Evolutionary conservation across 371 early-diverging fungal species (phyloP).

Genomic region (Mucor lusitanicus): DNA sequence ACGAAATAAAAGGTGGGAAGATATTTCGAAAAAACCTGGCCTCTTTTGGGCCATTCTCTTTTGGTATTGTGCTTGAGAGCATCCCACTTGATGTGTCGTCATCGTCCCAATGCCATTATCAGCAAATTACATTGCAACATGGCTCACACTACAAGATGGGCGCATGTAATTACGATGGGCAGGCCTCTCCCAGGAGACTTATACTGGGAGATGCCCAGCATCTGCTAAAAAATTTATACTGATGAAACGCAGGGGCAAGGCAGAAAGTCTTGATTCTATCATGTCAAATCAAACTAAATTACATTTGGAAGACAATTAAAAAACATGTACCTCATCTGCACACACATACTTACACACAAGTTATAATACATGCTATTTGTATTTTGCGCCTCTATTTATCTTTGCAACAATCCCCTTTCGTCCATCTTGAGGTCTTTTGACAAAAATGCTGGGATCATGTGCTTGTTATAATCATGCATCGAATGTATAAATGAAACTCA

Average conservation of each 20-base stretch:
- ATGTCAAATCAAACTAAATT: not conserved
- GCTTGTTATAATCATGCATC: not conserved
- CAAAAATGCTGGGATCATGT: not conserved
- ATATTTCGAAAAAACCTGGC: slow-evolving; percentile 1
- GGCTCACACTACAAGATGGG: not conserved
- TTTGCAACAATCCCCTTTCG: not conserved
- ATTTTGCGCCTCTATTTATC: not conserved
- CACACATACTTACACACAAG: not conserved
- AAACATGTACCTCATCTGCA: not conserved
- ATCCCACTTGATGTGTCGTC: not conserved
- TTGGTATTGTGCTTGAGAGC: not conserved
- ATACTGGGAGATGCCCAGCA: not conserved
- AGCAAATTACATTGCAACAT: not conserved
- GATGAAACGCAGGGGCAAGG: slow-evolving; percentile 1
- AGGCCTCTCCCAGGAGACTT: not conserved
- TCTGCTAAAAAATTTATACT: not conserved
- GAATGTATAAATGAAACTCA: not conserved
- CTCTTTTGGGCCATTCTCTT: not conserved
- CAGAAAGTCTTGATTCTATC: not conserved
- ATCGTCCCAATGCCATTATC: not conserved
- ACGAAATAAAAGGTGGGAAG: not conserved
- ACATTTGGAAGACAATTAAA: not conserved
- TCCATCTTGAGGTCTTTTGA: not conserved
- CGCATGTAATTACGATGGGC: not conserved
- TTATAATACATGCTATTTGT: not conserved